phyloP scores from a whole-genome alignment of 768 basidiomycete genomes.

The Cystofilobasidium bisporidii region DNA sequence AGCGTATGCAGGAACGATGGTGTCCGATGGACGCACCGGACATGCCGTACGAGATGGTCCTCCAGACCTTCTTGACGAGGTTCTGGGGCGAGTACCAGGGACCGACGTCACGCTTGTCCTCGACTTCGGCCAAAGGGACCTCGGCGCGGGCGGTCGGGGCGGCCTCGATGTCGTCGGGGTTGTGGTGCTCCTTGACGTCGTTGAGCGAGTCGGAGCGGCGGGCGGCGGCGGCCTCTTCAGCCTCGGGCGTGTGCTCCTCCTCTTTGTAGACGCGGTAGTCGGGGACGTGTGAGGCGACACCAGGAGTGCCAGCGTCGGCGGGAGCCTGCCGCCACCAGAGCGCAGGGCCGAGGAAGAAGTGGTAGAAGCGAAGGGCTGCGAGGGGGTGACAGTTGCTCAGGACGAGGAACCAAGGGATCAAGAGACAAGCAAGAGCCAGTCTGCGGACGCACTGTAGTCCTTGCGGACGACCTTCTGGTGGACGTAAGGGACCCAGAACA shows the following conservation, averaged over 20 bases:
- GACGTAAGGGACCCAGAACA: constrained; percentile 45
- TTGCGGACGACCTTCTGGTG: constrained; percentile 41
- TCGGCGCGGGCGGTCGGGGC: background rate
- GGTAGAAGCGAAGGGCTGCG: constrained; percentile 39
- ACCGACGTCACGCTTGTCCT: constrained; percentile 30
- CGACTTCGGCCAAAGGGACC: constrained; percentile 12
- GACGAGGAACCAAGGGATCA: too few relatives aligned
- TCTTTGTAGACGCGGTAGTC: constrained; percentile 38
- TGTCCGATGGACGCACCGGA: constrained; percentile 1
- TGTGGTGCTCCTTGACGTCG: constrained; percentile 13
- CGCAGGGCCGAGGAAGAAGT: constrained; percentile 44
- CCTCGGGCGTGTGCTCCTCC: background rate
- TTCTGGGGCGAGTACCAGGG: constrained; percentile 40
- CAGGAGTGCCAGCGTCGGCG: constrained; percentile 33
- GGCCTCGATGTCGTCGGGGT: background rate
- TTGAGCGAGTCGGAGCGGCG: background rate
- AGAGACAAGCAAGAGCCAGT: too few relatives aligned
- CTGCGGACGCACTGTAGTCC: constrained; percentile 41
- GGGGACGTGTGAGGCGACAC: constrained; percentile 32
- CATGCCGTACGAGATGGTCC: constrained; percentile 9
- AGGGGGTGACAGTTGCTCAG: too few relatives aligned
- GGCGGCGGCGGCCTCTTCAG: background rate
- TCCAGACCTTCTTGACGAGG: constrained; percentile 33
- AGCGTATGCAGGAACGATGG: too few relatives aligned
- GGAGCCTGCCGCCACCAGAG: constrained; percentile 41